These are phyloP conservation scores for Fusarium nanum DNA, from an alignment of 2,329 filamentous ascomycete species.

Conservation along the genomic window DNA sequence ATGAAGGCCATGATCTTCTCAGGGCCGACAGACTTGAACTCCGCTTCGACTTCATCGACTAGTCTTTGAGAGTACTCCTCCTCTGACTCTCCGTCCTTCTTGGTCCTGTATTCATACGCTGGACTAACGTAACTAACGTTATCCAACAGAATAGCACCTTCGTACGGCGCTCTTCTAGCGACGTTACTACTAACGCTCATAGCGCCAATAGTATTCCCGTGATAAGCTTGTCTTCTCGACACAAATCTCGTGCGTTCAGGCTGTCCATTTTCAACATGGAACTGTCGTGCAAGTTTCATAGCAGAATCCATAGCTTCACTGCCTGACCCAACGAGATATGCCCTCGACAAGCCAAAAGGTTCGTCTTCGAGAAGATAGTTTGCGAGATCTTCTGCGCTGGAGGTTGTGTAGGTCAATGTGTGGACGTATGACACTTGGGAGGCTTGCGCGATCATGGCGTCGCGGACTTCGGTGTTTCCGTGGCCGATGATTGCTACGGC, in stretches of 20 bases:
- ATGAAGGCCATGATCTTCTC: slow-evolving; percentile 77
- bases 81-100: slow-evolving; percentile 62
- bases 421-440: slow-evolving; percentile 62
- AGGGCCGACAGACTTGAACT: slow-evolving; percentile 73
- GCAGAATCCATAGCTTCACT: slow-evolving; percentile 60
- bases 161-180: slow-evolving; percentile 69
- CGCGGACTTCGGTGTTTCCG: slow-evolving; percentile 68
- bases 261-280: slow-evolving; percentile 56
- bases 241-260: slow-evolving; percentile 55
- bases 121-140: slow-evolving; percentile 72
- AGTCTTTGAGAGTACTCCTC: slow-evolving; percentile 70
- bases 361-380: slow-evolving; percentile 54
- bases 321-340: slow-evolving; percentile 51
- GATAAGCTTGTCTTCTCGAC: slow-evolving; percentile 58
- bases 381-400: slow-evolving; percentile 58
- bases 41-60: slow-evolving; percentile 72
- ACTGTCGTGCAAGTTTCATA: slow-evolving; percentile 63
- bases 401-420: slow-evolving; percentile 57
- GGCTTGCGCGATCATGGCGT: slow-evolving; percentile 70
- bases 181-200: slow-evolving; percentile 73
- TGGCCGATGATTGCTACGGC: slow-evolving; percentile 70
- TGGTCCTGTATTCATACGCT: slow-evolving; percentile 73
- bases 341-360: slow-evolving; percentile 51
- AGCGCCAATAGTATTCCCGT: slow-evolving; percentile 69
- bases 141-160: slow-evolving; percentile 48